phyloP scores from a whole-genome alignment of 176 grass and related monocot species.

The Puya raimondii region DNA sequence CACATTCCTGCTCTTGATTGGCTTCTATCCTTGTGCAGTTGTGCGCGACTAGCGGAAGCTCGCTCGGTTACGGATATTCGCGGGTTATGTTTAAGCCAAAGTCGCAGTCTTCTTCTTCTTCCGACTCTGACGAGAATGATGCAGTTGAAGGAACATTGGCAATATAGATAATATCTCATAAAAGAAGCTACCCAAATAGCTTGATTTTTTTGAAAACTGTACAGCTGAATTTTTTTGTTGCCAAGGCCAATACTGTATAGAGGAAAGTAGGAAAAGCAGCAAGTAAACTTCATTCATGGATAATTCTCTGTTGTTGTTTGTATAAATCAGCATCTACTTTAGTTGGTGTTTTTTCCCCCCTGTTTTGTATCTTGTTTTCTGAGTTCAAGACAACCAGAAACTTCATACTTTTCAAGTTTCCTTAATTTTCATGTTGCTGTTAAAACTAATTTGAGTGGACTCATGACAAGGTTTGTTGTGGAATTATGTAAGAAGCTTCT shows the following conservation, averaged over 20 bases:
- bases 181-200: neutral
- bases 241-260: conserved; percentile 19
- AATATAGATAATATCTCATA: conserved; percentile 21
- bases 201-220: conserved; percentile 23
- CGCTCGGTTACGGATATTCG: conserved; percentile 83
- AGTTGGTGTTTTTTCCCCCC: no score
- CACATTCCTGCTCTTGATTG: conserved; percentile 1
- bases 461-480: no score
- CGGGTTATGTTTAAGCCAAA: conserved; percentile 45
- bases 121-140: conserved; percentile 58
- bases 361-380: no score
- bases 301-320: no score
- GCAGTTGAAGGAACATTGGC: conserved; percentile 55
- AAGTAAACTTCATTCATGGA: no score
- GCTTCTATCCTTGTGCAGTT: conserved; percentile 37
- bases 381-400: no score
- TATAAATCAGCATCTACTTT: no score
- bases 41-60: conserved; percentile 58
- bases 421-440: no score
- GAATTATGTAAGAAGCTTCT: no score
- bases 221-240: conserved; percentile 23
- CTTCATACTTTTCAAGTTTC: no score
- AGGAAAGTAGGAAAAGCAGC: conserved; percentile 20
- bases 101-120: conserved; percentile 26
- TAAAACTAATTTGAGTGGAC: no score